Evolutionary conservation across 2,329 filamentous ascomycete genomes (phyloP), one percentile per base, ranked within the genome.

Genomic region (Venturiaceae sp.): DNA sequence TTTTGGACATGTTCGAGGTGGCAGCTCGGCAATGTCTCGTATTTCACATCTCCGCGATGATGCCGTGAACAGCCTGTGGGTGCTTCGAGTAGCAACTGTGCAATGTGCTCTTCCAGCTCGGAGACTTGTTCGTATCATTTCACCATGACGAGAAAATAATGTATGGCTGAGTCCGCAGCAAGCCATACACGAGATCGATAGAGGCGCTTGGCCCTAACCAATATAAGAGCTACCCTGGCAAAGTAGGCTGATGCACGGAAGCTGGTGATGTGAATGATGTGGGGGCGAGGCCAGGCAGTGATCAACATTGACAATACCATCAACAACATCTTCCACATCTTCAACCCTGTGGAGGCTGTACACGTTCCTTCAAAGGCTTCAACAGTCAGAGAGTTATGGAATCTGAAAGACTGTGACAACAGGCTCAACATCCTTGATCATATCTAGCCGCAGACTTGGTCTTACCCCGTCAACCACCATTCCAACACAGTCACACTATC

Each of bases 11-110:
- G 66, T 67, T 58, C 71, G 69, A 57, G 64, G 37, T 44, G 70
- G 70, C 13, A 74, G 70, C 53, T 68, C 67, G 5, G 75, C 70
- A 28, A 78, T 71, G 64, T 81, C 77, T 64, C 76, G 75, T 26
- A 86, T 76, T 63, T 81, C 74, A 60, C 64, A 30, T 32, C 46
- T 26, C 21, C 34, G 26, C 21, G 47, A 21, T 9, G 59, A 54
- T 2, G 30, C 19, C 5, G 57, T 47, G 47, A 61, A 61, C 26
- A 28, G 50, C n/a, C 59, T 30, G 23, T 30, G n/a, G n/a, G n/a
- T 30, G 44, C 44, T 30, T 50, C 19, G 44, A 7, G n/a, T 30
- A 16, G 23, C 28, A 30, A 26, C 16, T n/a, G 13, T 30, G 23
- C 7, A 16, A n/a, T 50, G 44, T 50, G 26, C 44, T 30, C 44